Percentiles rank a stretch among this genome's conserved stretches.
These are phyloP conservation scores for Colletotrichum shisoi DNA, from an alignment of 2,329 filamentous ascomycete species.

Conservation along the genomic window DNA sequence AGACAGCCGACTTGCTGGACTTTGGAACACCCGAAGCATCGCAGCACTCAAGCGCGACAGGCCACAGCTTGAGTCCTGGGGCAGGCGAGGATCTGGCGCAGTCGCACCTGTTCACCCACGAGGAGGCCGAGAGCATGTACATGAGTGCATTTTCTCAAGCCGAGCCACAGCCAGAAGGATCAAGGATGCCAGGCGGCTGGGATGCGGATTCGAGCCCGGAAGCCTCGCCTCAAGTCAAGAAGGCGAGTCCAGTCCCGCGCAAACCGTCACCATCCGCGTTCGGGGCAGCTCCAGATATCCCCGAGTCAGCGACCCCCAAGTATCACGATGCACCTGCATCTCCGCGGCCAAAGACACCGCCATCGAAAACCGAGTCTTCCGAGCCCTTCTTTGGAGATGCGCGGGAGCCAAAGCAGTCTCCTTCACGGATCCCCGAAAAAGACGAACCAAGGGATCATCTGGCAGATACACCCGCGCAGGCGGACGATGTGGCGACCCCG, in stretches of 20 bases:
- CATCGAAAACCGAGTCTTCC: slow-evolving; percentile 31
- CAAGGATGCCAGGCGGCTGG: slow-evolving; percentile 63
- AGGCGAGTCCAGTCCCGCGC: background rate
- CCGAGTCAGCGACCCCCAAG: background rate
- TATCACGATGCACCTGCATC: background rate
- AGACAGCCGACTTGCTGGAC: slow-evolving; percentile 1
- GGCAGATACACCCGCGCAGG: slow-evolving; percentile 34
- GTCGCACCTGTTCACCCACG: slow-evolving; percentile 78
- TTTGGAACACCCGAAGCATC: slow-evolving; percentile 32
- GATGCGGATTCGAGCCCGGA: slow-evolving; percentile 49
- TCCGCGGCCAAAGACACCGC: slow-evolving; percentile 23
- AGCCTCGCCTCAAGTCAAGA: slow-evolving; percentile 4
- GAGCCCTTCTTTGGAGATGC: slow-evolving; percentile 22
- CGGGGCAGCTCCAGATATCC: background rate
- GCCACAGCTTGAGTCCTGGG: slow-evolving; percentile 44
- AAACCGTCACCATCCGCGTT: slow-evolving; percentile 16
- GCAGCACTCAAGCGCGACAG: slow-evolving; percentile 43
- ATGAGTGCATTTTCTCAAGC: slow-evolving; percentile 73
- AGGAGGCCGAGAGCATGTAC: slow-evolving; percentile 87
- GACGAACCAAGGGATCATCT: background rate
- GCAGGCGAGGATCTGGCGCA: slow-evolving; percentile 62
- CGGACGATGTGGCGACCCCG: slow-evolving; percentile 58
- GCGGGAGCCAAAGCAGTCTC: background rate
- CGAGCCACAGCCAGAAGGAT: slow-evolving; percentile 45
- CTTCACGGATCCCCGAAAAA: background rate